Conservation (phyloP, 2,329 filamentous ascomycete genomes). For the Gaeumannomyces sp. region DNA sequence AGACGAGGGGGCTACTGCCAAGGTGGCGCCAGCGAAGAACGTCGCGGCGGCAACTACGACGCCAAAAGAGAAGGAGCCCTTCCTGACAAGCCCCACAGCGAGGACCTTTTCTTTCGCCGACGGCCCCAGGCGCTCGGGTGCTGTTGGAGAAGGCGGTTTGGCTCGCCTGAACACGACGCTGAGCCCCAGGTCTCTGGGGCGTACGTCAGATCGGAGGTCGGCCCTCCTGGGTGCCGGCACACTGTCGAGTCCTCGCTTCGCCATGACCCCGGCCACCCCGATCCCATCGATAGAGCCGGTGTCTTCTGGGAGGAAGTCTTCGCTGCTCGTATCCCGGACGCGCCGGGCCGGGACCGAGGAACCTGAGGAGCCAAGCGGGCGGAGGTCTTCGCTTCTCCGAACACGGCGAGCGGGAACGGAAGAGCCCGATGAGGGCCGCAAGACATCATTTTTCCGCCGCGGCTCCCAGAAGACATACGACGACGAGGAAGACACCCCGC, state of each 20-base stretch:
- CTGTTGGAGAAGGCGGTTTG: constrained; percentile 32
- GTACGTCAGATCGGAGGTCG: constrained; percentile 47
- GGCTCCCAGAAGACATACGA: constrained; percentile 36
- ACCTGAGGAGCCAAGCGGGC: constrained; percentile 35
- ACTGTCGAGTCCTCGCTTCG: constrained; percentile 39
- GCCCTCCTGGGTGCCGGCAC: constrained; percentile 39
- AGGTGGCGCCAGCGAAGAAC: constrained; percentile 24
- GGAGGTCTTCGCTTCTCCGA: constrained; percentile 42
- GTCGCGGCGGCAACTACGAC: constrained; percentile 15
- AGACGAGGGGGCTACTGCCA: constrained; percentile 43
- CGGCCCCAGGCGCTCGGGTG: constrained; percentile 36
- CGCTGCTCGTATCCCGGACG: constrained; percentile 36
- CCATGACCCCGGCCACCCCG: constrained; percentile 24
- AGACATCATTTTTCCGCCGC: constrained; percentile 38
- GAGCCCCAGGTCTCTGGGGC: constrained; percentile 38
- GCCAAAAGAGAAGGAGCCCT: constrained; percentile 17
- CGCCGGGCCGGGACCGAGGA: constrained; percentile 45
- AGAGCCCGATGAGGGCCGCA: constrained; percentile 42
- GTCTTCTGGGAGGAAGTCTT: constrained; percentile 43
- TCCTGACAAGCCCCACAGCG: constrained; percentile 10
- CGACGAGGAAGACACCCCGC: constrained; percentile 43
- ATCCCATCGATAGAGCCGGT: constrained; percentile 32
- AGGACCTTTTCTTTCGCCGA: constrained; percentile 10
- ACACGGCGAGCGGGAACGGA: constrained; percentile 40
- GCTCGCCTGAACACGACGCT: constrained; percentile 22